Evolutionary conservation across 805 yeast species (phyloP), one percentile per base, ranked within the genome.

Genomic region (Phaffomyces opuntiae): DNA sequence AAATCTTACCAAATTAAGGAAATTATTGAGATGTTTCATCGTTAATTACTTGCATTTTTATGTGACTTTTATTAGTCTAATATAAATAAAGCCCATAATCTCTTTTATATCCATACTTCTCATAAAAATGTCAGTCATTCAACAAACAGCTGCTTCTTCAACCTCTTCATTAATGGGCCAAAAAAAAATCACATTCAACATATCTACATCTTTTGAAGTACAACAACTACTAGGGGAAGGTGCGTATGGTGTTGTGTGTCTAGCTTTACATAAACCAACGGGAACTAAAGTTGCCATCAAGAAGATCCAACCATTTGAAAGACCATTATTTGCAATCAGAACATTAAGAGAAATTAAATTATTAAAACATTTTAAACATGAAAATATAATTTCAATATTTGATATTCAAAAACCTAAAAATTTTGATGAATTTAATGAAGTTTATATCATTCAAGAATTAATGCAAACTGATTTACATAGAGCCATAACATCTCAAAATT

Each of bases 261-360:
- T 91, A 11, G 97, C 97, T 0, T 66, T 81, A 11, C 96, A 91
- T 65, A 77, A 78, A 57, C 96, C 96, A 7, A 77, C 93, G 1
- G 83, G 83, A 45, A 90, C 84, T 54, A 80, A 80, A 52, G 97
- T 91, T n/a, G 98, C 98, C 36, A 89, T 91, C 59, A 91, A 91
- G 65, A 91, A 90, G 67, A 88, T 91, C 52, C 85, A 84, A 60
- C 97, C 97, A 12, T 91, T 91, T 61, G 95, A 84, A 55, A 77
- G 95, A 50, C 77, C 91, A 41, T 78, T 91, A 81, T 84, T 90
- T 58, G 88, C 96, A 57, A 70, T 91, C 49, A 73, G 98, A 48
- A 91, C 98, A 0, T 68, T 91, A 38, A 74, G 98, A 46, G 98
- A 91, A 63, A 77, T 91, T 57, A 91, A 90, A 67, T 73, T 91